These are phyloP conservation scores for Datisca glomerata DNA, from an alignment of 306 rosid genomes.

Conservation along the genomic window DNA sequence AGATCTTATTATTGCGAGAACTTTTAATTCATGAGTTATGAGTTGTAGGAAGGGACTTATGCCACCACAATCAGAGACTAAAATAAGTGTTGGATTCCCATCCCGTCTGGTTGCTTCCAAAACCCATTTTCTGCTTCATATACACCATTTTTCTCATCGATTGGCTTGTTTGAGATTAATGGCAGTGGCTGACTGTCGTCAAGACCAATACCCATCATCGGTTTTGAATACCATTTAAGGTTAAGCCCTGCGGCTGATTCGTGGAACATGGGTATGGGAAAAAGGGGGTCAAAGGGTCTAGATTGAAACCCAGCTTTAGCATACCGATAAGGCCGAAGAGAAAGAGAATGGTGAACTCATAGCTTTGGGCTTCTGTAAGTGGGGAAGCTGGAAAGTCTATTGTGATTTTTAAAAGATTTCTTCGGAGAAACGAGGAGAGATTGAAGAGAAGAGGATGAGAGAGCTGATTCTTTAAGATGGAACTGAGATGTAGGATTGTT, in stretches of 20 bases:
- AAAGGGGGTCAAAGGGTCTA: slow-evolving; percentile 28
- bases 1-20: too few species aligned
- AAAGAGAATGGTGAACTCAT: slow-evolving; percentile 45
- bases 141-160: slow-evolving; percentile 16
- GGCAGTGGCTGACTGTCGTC: slow-evolving; percentile 7
- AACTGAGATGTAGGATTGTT: slow-evolving; percentile 71
- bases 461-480: slow-evolving; percentile 90
- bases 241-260: slow-evolving; percentile 13
- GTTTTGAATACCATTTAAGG: slow-evolving; percentile 20
- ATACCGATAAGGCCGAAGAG: slow-evolving; percentile 53
- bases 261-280: slow-evolving; percentile 43
- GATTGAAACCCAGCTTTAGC: slow-evolving; percentile 35
- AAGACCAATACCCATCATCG: slow-evolving; percentile 14
- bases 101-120: slow-evolving; percentile 83
- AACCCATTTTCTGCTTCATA: slow-evolving; percentile 28
- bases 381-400: slow-evolving; percentile 13
- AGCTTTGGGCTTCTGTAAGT: slow-evolving; percentile 30
- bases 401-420: slow-evolving; percentile 40
- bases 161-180: slow-evolving; percentile 21
- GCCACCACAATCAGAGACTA: too few species aligned
- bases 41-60: too few species aligned
- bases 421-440: slow-evolving; percentile 77
- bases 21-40: too few species aligned
- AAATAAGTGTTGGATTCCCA: too few species aligned
- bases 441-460: slow-evolving; percentile 75